These are phyloP conservation scores for Angophora floribunda DNA, from an alignment of 345 rosid species.

Conservation along the genomic window DNA sequence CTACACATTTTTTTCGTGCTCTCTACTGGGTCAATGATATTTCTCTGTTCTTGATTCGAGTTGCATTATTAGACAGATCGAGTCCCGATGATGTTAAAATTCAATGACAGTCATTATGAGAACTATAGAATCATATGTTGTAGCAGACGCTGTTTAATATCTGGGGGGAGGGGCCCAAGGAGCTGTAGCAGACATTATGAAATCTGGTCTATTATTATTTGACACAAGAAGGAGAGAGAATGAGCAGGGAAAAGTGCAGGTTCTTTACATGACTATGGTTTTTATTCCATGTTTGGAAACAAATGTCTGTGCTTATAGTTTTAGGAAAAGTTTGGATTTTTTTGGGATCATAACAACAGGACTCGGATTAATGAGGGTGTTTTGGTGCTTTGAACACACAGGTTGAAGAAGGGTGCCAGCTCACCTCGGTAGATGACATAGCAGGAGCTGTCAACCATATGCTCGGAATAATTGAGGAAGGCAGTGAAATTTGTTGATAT, in stretches of 20 bases:
- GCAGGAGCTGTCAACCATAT: conserved; percentile 81
- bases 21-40: background rate
- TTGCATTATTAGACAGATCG: background rate
- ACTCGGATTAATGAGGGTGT: background rate
- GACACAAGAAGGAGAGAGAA: background rate
- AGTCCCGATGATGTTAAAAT: background rate
- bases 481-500: background rate
- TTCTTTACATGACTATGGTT: background rate
- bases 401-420: conserved; percentile 92
- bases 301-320: background rate
- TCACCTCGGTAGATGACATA: conserved; percentile 77
- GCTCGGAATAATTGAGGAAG: conserved; percentile 65
- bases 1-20: background rate
- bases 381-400: conserved; percentile 3
- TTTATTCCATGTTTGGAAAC: background rate
- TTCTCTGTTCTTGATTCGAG: background rate
- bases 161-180: background rate
- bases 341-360: background rate
- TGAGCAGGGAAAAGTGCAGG: background rate
- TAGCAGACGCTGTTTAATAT: background rate
- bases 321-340: background rate
- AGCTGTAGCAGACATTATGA: background rate
- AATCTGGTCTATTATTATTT: background rate
- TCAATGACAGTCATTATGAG: background rate
- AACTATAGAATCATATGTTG: background rate